These are phyloP conservation scores for Betula pendula DNA, from an alignment of 306 rosid genomes.

Conservation along the genomic window DNA sequence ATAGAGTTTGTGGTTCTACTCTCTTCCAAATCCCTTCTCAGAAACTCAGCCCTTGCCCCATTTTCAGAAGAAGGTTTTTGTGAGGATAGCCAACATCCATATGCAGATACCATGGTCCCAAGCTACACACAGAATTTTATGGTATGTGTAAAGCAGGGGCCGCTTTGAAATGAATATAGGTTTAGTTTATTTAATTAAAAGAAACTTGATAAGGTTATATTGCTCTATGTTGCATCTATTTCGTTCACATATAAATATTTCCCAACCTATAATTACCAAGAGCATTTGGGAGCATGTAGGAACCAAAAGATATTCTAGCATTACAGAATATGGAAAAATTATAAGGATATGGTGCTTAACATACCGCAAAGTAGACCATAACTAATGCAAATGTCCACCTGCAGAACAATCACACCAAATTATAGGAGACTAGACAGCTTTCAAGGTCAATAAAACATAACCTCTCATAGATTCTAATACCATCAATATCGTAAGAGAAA, in stretches of 20 bases:
- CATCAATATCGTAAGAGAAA: too few species aligned
- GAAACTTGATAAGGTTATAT: neutral
- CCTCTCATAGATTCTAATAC: slow-evolving; percentile 21
- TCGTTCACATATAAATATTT: neutral
- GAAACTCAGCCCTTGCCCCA: slow-evolving; percentile 32
- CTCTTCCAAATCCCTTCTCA: slow-evolving; percentile 46
- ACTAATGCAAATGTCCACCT: slow-evolving; percentile 88
- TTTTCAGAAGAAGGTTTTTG: slow-evolving; percentile 33
- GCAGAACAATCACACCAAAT: slow-evolving; percentile 28
- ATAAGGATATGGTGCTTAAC: slow-evolving; percentile 23
- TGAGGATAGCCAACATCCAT: slow-evolving; percentile 58
- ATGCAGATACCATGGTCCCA: slow-evolving; percentile 70
- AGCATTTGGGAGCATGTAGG: neutral
- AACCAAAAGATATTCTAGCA: neutral
- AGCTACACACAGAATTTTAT: slow-evolving; percentile 39
- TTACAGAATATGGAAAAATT: neutral
- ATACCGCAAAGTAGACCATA: slow-evolving; percentile 67
- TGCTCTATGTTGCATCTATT: neutral
- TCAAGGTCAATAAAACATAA: slow-evolving; percentile 2
- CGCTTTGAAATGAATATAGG: neutral
- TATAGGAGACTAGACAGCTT: slow-evolving; percentile 15
- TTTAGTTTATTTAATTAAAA: neutral
- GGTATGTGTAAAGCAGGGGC: slow-evolving; percentile 11
- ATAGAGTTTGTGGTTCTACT: slow-evolving; percentile 11
- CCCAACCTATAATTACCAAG: neutral